Percentiles rank a stretch among this genome's conserved stretches.
phyloP scores from a whole-genome alignment of 164 flowering plant species.

The Warburgia ugandensis region DNA sequence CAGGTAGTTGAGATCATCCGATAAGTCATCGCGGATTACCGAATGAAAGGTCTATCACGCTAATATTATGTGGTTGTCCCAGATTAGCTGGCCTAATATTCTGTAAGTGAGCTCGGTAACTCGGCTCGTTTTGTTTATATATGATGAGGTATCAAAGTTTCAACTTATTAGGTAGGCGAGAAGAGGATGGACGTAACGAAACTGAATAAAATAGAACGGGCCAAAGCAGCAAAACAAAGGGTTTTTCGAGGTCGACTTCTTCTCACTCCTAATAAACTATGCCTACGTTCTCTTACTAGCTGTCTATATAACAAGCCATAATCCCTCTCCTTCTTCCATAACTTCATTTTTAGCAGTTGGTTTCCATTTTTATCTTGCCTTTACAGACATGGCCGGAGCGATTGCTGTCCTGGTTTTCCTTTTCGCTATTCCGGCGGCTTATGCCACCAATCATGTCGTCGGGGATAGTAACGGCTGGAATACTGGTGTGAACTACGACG shows the following conservation, averaged over 20 bases:
- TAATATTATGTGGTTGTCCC: too few species aligned
- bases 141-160: too few species aligned
- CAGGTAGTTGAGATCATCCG: too few species aligned
- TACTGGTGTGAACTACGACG: slow-evolving; percentile 36
- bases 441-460: slow-evolving; percentile 18
- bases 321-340: neutral
- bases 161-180: too few species aligned
- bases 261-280: slow-evolving; percentile 7
- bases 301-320: slow-evolving; percentile 10
- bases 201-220: too few species aligned
- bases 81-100: too few species aligned
- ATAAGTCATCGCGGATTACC: too few species aligned
- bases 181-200: too few species aligned
- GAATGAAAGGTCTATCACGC: too few species aligned
- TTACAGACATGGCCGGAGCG: slow-evolving; percentile 11
- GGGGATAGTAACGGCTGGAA: slow-evolving; percentile 67
- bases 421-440: slow-evolving; percentile 5
- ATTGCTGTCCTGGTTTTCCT: slow-evolving; percentile 10
- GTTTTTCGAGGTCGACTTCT: neutral
- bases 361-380: neutral
- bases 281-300: neutral
- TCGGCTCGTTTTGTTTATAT: too few species aligned
- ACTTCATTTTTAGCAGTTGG: neutral
- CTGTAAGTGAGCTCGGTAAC: too few species aligned
- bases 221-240: too few species aligned